phyloP scores from a whole-genome alignment of 2,329 filamentous ascomycete genomes.

The Rhynchosporium graminicola region DNA sequence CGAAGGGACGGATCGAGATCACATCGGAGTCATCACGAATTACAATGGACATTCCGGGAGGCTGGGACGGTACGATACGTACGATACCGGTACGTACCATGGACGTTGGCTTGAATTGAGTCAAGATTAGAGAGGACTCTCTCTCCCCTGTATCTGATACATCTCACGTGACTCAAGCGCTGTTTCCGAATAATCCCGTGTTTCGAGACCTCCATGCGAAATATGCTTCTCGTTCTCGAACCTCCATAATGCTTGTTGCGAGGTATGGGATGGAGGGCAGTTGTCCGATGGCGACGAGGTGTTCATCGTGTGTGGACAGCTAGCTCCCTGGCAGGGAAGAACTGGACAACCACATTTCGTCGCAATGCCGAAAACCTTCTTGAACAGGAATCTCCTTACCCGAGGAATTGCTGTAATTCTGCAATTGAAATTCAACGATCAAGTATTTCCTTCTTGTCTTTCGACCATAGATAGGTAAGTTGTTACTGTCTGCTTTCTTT shows the following conservation, averaged over 20 bases:
- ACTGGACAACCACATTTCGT: neutral
- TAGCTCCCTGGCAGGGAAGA: neutral
- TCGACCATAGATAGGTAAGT: neutral
- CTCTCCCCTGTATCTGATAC: slow-evolving; percentile 1
- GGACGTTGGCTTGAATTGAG: no score
- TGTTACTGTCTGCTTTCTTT: neutral
- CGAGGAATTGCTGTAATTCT: neutral
- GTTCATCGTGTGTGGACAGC: neutral
- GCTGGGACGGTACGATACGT: no score
- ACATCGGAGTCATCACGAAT: no score
- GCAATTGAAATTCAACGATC: neutral
- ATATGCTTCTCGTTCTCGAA: neutral
- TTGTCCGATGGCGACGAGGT: neutral
- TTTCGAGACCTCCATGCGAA: neutral
- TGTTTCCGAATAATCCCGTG: neutral
- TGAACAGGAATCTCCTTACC: neutral
- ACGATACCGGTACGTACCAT: no score
- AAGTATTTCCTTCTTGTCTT: neutral
- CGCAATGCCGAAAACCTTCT: neutral
- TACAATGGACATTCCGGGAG: no score
- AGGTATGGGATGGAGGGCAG: neutral
- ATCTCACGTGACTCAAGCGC: slow-evolving; percentile 5
- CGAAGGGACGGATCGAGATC: no score
- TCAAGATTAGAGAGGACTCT: neutral
- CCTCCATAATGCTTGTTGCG: neutral